These are phyloP conservation scores for Gaillardinia entomophila DNA, from an alignment of 805 yeast genomes.

Conservation along the genomic window DNA sequence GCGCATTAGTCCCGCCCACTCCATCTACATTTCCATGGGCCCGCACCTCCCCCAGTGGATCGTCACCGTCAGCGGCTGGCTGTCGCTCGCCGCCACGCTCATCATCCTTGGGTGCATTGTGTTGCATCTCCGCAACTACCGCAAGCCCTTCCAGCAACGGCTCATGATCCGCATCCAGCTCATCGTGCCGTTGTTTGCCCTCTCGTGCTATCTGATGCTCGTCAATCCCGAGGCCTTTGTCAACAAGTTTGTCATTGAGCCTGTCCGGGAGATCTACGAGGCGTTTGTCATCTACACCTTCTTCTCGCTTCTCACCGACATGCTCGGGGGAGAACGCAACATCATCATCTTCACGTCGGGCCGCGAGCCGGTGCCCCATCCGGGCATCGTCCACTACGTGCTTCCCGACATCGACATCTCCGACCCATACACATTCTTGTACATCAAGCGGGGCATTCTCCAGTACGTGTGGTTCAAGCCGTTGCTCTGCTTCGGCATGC, in stretches of 20 bases:
- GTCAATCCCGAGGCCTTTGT: slow-evolving; percentile 34
- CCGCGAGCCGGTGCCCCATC: slow-evolving; percentile 64
- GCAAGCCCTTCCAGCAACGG: slow-evolving; percentile 87
- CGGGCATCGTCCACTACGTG: slow-evolving; percentile 47
- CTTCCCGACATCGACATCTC: slow-evolving; percentile 68
- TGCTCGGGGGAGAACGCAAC: slow-evolving; percentile 88
- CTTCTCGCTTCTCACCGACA: slow-evolving; percentile 71
- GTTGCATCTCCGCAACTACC: slow-evolving; percentile 52
- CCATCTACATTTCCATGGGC: too few relatives aligned
- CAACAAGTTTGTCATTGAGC: slow-evolving; percentile 52
- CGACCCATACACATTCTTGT: slow-evolving; percentile 74
- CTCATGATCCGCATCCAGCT: slow-evolving; percentile 75
- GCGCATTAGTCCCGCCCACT: too few relatives aligned
- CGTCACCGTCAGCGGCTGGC: slow-evolving; percentile 13
- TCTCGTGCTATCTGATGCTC: slow-evolving; percentile 59
- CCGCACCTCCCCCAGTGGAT: slow-evolving; percentile 21
- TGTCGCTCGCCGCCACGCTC: slow-evolving; percentile 14
- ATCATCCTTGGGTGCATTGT: slow-evolving; percentile 18
- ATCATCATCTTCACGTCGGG: slow-evolving; percentile 71
- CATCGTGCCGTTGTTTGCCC: slow-evolving; percentile 75
- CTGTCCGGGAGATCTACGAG: slow-evolving; percentile 84
- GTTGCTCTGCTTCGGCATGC: slow-evolving; percentile 53
- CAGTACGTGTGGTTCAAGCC: slow-evolving; percentile 97
- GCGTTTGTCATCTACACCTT: slow-evolving; percentile 95
- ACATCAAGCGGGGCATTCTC: slow-evolving; percentile 75